Evolutionary conservation across 371 early-diverging fungal genomes (phyloP).

Genomic region (Mycotypha africana): DNA sequence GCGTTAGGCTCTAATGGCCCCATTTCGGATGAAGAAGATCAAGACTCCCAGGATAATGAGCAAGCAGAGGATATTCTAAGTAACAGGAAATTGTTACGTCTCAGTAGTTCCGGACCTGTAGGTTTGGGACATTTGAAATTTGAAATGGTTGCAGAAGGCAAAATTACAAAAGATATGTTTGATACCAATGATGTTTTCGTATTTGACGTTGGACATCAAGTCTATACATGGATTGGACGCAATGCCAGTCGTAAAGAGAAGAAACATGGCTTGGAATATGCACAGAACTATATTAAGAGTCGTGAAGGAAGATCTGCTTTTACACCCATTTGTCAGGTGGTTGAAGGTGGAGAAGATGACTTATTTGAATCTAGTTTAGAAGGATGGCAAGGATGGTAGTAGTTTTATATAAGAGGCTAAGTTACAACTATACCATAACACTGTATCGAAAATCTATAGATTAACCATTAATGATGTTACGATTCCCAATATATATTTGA

Average conservation of each 20-base stretch:
- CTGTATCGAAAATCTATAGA: too few relatives aligned
- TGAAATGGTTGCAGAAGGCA: conserved; percentile 43
- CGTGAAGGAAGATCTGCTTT: conserved; percentile 41
- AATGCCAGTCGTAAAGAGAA: conserved; percentile 57
- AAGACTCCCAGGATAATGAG: conserved; percentile 22
- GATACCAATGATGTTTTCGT: conserved; percentile 58
- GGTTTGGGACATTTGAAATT: conserved; percentile 34
- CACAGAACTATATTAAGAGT: conserved; percentile 54
- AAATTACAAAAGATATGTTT: conserved; percentile 41
- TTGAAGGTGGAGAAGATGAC: conserved; percentile 64
- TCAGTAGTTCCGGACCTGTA: conserved; percentile 28
- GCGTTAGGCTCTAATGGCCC: conserved; percentile 64
- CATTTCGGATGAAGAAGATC: conserved; percentile 42
- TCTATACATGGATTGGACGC: conserved; percentile 63
- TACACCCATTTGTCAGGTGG: conserved; percentile 61
- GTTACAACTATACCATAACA: neutral
- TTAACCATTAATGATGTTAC: too few relatives aligned
- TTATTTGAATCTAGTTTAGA: conserved; percentile 46
- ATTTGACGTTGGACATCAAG: conserved; percentile 54
- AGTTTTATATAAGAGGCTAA: neutral
- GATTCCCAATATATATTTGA: too few relatives aligned
- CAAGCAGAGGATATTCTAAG: conserved; percentile 28
- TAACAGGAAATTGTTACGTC: conserved; percentile 44
- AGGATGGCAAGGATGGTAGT: conserved; percentile 49
- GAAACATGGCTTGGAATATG: conserved; percentile 51